Conservation (phyloP, 225 moss, liverwort and hornwort species). For the Sphagnum tenellum region DNA sequence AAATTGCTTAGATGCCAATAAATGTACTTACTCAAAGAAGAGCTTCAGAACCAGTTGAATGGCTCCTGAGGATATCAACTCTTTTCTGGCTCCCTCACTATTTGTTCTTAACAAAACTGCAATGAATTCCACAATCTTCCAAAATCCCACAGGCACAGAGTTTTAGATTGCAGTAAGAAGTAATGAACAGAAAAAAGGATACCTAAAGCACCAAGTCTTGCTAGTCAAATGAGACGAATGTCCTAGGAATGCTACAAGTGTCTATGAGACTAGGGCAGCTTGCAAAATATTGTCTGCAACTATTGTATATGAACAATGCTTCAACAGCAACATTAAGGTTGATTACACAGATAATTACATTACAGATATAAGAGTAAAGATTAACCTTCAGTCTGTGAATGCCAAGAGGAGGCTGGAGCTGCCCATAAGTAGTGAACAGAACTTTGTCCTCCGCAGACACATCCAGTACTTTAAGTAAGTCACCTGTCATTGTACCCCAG, state of each 20-base stretch:
- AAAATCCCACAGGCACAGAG: too few relatives aligned
- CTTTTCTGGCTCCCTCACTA: slow-evolving; percentile 82
- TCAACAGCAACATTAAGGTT: too few relatives aligned
- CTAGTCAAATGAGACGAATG: too few relatives aligned
- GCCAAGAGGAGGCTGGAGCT: slow-evolving; percentile 85
- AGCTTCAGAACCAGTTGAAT: slow-evolving; percentile 83
- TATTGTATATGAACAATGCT: too few relatives aligned
- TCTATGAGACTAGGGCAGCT: too few relatives aligned
- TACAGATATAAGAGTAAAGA: neutral
- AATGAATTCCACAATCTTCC: slow-evolving; percentile 94
- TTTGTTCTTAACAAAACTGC: slow-evolving; percentile 95
- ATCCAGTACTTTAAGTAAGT: slow-evolving; percentile 88
- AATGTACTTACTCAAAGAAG: slow-evolving; percentile 66
- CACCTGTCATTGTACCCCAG: slow-evolving; percentile 42
- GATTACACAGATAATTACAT: too few relatives aligned
- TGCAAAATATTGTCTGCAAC: too few relatives aligned
- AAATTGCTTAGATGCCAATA: too few relatives aligned
- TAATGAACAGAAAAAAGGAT: too few relatives aligned
- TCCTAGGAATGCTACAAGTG: too few relatives aligned
- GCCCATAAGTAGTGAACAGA: slow-evolving; percentile 88
- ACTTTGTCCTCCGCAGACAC: slow-evolving; percentile 70
- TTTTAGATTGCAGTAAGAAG: too few relatives aligned
- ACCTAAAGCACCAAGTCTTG: too few relatives aligned
- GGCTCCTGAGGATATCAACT: slow-evolving; percentile 79
- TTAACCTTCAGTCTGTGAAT: slow-evolving; percentile 88